These are phyloP conservation scores for Erodium texanum DNA, from an alignment of 441 rosid species.

Conservation along the genomic window DNA sequence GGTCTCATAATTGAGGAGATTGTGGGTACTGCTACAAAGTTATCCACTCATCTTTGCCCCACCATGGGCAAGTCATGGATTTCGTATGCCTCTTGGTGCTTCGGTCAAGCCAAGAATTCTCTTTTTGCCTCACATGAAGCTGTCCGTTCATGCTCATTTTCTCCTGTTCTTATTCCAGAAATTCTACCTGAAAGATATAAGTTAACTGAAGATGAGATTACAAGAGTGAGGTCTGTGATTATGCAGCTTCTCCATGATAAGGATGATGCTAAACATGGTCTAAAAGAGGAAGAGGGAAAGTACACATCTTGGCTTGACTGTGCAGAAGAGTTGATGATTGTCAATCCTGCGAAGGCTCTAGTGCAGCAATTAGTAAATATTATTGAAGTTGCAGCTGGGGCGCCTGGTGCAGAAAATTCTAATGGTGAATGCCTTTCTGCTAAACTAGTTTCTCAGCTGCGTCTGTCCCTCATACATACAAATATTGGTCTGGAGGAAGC, in stretches of 20 bases:
- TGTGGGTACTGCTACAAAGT: constrained; percentile 67
- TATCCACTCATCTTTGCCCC: constrained; percentile 84
- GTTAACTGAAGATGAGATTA: constrained; percentile 66
- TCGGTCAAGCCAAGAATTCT: constrained; percentile 63
- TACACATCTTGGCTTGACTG: constrained; percentile 24
- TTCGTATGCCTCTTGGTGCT: constrained; percentile 96
- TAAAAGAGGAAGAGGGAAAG: constrained; percentile 32
- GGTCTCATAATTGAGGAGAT: constrained; percentile 56
- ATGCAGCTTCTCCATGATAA: constrained; percentile 37
- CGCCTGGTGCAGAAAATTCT: constrained; percentile 58
- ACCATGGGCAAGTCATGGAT: constrained; percentile 96
- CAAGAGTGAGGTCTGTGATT: constrained; percentile 41
- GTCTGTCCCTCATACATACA: constrained; percentile 30
- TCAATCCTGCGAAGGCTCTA: constrained; percentile 31
- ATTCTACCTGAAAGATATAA: constrained; percentile 54
- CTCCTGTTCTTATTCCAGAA: constrained; percentile 58
- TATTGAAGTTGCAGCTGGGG: constrained; percentile 74
- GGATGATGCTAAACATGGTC: constrained; percentile 20
- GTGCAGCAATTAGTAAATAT: constrained; percentile 50
- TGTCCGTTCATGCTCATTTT: constrained; percentile 44
- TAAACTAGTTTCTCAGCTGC: constrained; percentile 61
- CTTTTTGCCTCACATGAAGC: constrained; percentile 35
- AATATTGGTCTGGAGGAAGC: constrained; percentile 40
- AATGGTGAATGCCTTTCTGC: constrained; percentile 53
- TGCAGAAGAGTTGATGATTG: constrained; percentile 32